Evolutionary conservation across 371 early-diverging fungal species (phyloP), one percentile per base, ranked within the genome.

Genomic region (Mucor sp.): DNA sequence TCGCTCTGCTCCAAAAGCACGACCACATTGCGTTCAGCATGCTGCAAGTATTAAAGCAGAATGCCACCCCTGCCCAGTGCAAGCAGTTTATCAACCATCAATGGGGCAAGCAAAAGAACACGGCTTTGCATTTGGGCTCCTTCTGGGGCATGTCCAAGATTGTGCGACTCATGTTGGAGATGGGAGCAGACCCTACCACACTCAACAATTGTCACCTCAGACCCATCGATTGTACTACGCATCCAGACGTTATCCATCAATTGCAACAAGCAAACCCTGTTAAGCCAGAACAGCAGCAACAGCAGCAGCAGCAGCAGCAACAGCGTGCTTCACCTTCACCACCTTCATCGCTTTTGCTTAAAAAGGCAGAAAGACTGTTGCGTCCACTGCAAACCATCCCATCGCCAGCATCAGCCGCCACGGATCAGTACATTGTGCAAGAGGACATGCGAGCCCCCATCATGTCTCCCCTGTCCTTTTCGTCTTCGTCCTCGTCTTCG

Each of bases 101-200:
- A 43, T 75, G 74, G 66, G 78, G 78, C 17, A 69, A 77, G 33
- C 60, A 56, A 55, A 58, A 64, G 28, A 76, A 76, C 43, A 76
- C 76, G 4, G 64, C 75, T 48, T 66, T 81, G 6, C 81, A 81
- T 60, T 64, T 81, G 7, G 81, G 78, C 56, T 67, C 75, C 53
- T 78, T 76, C 68, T 78, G 74, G 73, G 74, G 76, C 62, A 72
- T 78, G 71, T 66, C 76, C 55, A 68, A 71, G 28, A 70, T 81
- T 68, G 78, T 81, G 60, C 76, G 70, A 75, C 79, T 74, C 19
- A 55, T 81, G 65, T 56, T 81, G 25, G 76, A 76, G 33, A 55
- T 74, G 59, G 81, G 76, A 11, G 78, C 78, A 33, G 78, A 78
- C 65, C 68, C 75, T 58, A 60, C 37, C 32, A 43, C 68, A 19